Base-by-base conservation (phyloP, 495 filamentous ascomycete species). In the Penicillium paradoxum region DNA sequence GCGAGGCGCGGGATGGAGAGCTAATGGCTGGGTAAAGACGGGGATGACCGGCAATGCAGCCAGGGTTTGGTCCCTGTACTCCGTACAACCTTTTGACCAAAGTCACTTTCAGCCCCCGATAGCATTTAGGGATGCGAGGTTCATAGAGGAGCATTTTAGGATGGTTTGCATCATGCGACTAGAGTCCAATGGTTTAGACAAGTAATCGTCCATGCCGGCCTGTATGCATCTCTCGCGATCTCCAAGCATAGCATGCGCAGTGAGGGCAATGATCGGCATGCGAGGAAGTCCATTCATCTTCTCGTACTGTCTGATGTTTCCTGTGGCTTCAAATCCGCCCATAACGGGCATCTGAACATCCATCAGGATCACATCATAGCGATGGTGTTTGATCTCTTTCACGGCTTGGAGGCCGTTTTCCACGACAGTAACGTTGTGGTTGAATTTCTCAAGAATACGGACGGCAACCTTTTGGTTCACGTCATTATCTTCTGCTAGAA, bases 321-420 rank as follows among this genome's bases (percentile, higher is more conserved):
- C 83, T 0, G 88, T 90, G 29, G 87, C 85, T 27, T 78, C 73
- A 58, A 91, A 92, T 1, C 89, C 89, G 55, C 91, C 88, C 53
- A 91, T 80, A 14, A 90, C 74, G 4, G 88, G 86, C 87, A 93
- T 91, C 65, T 91, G 87, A 0, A 91, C 82, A 58, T 95, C 88
- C 89, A 95, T 93, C 7, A 92, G 75, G 41, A 92, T 88, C n/a
- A 92, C 84, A 55, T 92, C 81, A 1, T 87, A 68, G 7, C 55
- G 63, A 22, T 59, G 82, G 45, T 72, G 78, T 8, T 71, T 66
- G 54, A 72, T 48, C 39, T 89, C 88, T 15, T 89, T 80, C 3
- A 93, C 79, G 6, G 86, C 88, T 60, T 91, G 85, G 53, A 83
- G 73, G 4, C 89, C 89, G 59, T 92, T 90, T 74, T 81, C 87